Percentiles rank a stretch among this genome's conserved stretches.
phyloP scores from a whole-genome alignment of 2,329 filamentous ascomycete species.

The Penicillium sp. region DNA sequence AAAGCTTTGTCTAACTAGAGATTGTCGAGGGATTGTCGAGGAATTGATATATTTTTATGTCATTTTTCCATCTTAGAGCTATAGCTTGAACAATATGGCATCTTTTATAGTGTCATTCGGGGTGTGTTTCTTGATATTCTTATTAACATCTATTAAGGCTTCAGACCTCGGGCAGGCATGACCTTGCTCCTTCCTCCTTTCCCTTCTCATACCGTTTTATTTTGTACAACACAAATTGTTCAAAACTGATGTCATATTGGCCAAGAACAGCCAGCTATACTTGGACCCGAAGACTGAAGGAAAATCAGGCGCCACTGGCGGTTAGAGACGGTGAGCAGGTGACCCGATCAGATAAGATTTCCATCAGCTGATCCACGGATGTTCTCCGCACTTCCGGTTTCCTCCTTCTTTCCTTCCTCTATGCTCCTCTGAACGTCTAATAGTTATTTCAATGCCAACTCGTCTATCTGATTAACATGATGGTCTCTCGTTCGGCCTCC shows the following conservation, averaged over 20 bases:
- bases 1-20: background rate
- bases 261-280: slow-evolving; percentile 56
- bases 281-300: slow-evolving; percentile 43
- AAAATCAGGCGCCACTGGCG: background rate
- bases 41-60: background rate
- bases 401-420: slow-evolving; percentile 1
- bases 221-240: slow-evolving; percentile 45
- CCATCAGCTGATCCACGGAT: slow-evolving; percentile 22
- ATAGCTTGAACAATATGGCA: background rate
- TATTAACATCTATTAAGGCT: background rate
- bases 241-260: slow-evolving; percentile 50
- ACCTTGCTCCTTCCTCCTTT: background rate
- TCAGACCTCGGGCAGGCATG: background rate
- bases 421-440: background rate
- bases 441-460: background rate
- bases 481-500: slow-evolving; percentile 4
- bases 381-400: slow-evolving; percentile 11
- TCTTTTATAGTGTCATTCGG: background rate
- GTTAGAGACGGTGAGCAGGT: slow-evolving; percentile 1
- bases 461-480: background rate
- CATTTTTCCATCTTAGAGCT: background rate
- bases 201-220: background rate
- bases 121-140: background rate
- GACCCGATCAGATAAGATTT: slow-evolving; percentile 36
- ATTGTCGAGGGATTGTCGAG: background rate